Conservation (phyloP, 169 alveolate species). For the Fabrea salina region DNA sequence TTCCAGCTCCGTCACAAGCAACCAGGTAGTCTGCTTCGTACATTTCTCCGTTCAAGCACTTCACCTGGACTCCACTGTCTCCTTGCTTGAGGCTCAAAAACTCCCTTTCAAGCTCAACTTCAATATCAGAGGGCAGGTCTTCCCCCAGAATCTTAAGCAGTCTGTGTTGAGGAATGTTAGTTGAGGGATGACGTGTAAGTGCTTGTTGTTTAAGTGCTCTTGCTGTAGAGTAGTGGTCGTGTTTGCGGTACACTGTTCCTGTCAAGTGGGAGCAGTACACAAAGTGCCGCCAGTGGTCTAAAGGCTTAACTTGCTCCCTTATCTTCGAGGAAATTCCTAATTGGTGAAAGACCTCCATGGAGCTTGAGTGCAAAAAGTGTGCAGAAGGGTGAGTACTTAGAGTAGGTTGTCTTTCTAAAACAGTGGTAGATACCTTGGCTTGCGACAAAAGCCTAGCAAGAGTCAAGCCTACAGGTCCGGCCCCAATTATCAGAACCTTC, state of each 20-base stretch:
- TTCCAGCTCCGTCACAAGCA: slow-evolving; percentile 18
- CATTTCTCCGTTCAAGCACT: not conserved
- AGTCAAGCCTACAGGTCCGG: slow-evolving; percentile 31
- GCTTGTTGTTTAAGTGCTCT: not conserved
- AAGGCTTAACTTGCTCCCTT: not conserved
- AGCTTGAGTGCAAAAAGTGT: slow-evolving; percentile 8
- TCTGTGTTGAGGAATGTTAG: slow-evolving; percentile 8
- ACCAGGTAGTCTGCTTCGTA: not conserved
- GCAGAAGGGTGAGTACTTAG: slow-evolving; percentile 25
- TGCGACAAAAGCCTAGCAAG: not conserved
- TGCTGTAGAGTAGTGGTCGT: not conserved
- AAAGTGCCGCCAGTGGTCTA: slow-evolving; percentile 13
- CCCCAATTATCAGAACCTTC: slow-evolving; percentile 23
- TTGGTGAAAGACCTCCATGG: not conserved
- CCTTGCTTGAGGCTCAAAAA: not conserved
- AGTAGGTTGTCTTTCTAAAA: not conserved
- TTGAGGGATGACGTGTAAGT: not conserved
- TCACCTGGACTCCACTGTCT: not conserved
- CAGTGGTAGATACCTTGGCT: not conserved
- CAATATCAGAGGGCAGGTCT: not conserved
- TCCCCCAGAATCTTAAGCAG: not conserved
- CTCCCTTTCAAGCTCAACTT: not conserved
- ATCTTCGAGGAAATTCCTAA: not conserved
- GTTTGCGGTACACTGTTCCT: not conserved
- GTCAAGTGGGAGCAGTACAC: not conserved